These are phyloP conservation scores for Boletus tylopilopsis DNA, from an alignment of 768 basidiomycete genomes.

Conservation along the genomic window DNA sequence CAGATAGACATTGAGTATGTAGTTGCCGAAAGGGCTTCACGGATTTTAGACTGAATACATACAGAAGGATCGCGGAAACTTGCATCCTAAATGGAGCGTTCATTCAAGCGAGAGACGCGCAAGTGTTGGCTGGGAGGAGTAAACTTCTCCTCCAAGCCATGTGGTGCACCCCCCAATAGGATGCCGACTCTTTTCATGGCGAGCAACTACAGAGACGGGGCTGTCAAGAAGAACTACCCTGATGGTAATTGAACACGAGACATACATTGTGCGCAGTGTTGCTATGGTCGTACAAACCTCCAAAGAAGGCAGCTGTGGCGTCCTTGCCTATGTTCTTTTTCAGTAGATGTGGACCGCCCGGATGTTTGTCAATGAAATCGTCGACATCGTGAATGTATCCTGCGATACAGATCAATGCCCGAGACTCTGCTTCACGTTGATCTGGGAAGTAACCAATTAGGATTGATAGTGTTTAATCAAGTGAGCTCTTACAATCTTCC, in stretches of 20 bases:
- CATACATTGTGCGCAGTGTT: conserved; percentile 79
- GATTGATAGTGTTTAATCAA: neutral
- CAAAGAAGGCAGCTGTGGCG: conserved; percentile 88
- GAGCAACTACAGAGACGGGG: neutral
- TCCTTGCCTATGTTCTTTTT: conserved; percentile 85
- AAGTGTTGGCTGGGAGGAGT: conserved; percentile 7
- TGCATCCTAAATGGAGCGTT: neutral
- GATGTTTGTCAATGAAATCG: conserved; percentile 80
- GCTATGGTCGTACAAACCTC: conserved; percentile 80
- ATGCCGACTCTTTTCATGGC: conserved; percentile 11
- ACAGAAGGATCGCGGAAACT: neutral
- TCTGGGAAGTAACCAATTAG: conserved; percentile 35
- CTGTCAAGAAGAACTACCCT: neutral
- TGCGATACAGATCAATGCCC: conserved; percentile 80
- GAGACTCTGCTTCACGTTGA: conserved; percentile 71
- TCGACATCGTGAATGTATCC: conserved; percentile 89
- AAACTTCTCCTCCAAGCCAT: conserved; percentile 3
- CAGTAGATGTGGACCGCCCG: conserved; percentile 78
- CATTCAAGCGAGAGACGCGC: conserved; percentile 1
- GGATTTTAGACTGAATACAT: too few relatives aligned
- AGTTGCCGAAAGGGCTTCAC: too few relatives aligned
- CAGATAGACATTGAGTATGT: too few relatives aligned
- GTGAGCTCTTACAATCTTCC: conserved; percentile 73
- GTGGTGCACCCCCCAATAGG: conserved; percentile 6
- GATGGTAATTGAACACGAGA: conserved; percentile 7